Conservation (phyloP, 345 rosid genomes). For the Acer negundo region DNA sequence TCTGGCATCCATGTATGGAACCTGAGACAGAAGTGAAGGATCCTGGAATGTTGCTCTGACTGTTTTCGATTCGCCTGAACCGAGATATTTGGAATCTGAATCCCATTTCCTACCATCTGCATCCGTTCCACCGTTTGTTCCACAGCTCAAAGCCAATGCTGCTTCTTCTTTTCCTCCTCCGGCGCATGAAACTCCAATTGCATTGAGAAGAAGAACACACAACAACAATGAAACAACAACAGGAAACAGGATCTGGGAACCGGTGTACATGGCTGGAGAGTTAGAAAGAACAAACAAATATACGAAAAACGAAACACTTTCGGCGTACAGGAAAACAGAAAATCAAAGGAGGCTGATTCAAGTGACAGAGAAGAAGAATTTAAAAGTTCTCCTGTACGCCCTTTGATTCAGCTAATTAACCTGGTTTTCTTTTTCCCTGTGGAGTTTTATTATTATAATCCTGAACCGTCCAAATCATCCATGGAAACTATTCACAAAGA, state of each 20-base stretch:
- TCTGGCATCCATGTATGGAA: constrained; percentile 82
- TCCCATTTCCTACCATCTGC: constrained; percentile 64
- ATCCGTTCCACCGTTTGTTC: constrained; percentile 54
- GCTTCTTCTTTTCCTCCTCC: background rate
- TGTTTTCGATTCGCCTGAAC: constrained; percentile 30
- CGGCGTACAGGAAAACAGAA: constrained; percentile 33
- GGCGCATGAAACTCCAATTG: constrained; percentile 26
- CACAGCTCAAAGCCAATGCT: constrained; percentile 51
- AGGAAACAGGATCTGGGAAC: constrained; percentile 24
- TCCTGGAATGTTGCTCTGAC: constrained; percentile 61
- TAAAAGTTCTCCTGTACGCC: constrained; percentile 33
- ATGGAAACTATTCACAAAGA: constrained; percentile 22
- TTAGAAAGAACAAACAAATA: background rate
- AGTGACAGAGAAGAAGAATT: background rate
- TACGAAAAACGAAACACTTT: background rate
- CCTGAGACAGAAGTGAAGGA: constrained; percentile 56
- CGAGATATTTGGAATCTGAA: constrained; percentile 53
- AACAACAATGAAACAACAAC: constrained; percentile 25
- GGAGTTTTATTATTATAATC: background rate
- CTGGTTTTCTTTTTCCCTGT: background rate
- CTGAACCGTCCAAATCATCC: constrained; percentile 18
- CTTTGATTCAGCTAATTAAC: background rate
- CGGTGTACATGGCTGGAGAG: constrained; percentile 39
- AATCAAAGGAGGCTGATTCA: background rate
- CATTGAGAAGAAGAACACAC: constrained; percentile 28